A percentile compares a stretch with the other conserved stretches of the same genome.
Conservation (phyloP, 2,329 filamentous ascomycete genomes). For the Cladosporium sp. region DNA sequence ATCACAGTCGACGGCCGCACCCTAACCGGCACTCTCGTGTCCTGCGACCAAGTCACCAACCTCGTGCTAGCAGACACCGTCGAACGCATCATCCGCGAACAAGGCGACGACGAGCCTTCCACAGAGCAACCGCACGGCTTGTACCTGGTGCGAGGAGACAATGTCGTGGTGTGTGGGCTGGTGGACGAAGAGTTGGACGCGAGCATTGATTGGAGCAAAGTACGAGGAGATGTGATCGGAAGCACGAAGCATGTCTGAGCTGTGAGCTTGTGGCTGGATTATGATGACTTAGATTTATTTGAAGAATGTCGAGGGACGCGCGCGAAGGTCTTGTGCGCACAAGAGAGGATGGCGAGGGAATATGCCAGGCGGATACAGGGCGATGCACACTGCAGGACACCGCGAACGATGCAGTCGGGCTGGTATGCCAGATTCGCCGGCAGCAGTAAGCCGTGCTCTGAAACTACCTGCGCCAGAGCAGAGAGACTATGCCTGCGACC, state of each 20-base stretch:
- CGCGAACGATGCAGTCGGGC: neutral
- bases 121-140: slow-evolving; percentile 80
- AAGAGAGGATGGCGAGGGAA: neutral
- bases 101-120: slow-evolving; percentile 79
- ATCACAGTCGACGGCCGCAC: slow-evolving; percentile 92
- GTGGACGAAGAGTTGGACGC: slow-evolving; percentile 87
- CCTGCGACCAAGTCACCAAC: slow-evolving; percentile 90
- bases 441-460: neutral
- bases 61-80: slow-evolving; percentile 80
- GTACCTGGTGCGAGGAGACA: slow-evolving; percentile 91
- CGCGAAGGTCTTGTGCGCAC: neutral
- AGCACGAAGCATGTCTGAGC: slow-evolving; percentile 74
- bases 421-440: neutral
- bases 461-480: neutral
- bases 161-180: slow-evolving; percentile 85
- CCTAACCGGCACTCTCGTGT: slow-evolving; percentile 71
- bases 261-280: neutral
- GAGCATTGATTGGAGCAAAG: slow-evolving; percentile 90
- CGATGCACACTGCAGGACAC: neutral
- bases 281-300: neutral
- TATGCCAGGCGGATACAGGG: neutral
- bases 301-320: neutral
- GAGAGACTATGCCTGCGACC: neutral
- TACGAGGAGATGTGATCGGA: slow-evolving; percentile 80
- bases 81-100: slow-evolving; percentile 86